Conservation (phyloP, 2,329 filamentous ascomycete genomes). For the Scopulariopsis brevicaulis region DNA sequence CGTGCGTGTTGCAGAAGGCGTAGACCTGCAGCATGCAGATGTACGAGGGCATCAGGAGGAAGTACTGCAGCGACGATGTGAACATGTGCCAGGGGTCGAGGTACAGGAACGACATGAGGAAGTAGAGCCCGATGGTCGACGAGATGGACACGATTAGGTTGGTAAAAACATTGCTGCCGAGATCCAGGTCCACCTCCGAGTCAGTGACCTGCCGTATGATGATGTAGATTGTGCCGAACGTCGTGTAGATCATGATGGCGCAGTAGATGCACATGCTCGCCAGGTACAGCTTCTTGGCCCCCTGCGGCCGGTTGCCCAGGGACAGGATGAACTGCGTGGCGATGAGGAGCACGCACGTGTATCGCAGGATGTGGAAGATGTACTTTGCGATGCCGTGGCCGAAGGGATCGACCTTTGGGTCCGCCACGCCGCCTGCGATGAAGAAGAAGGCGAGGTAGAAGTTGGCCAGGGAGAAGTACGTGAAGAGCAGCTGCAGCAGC, state of each 20-base stretch:
- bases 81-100: slow-evolving; percentile 99
- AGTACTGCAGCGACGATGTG: slow-evolving; percentile 84
- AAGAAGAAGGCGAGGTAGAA: slow-evolving; percentile 99
- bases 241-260: slow-evolving; percentile 93
- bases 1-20: slow-evolving; percentile 98
- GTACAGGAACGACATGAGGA: slow-evolving; percentile 92
- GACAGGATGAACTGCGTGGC: slow-evolving; percentile 92
- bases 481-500: slow-evolving; percentile 84
- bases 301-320: slow-evolving; percentile 92
- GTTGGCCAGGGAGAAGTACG: slow-evolving; percentile 95
- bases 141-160: slow-evolving; percentile 86
- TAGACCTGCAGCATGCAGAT: slow-evolving; percentile 98
- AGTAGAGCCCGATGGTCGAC: slow-evolving; percentile 87
- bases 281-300: slow-evolving; percentile 83
- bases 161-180: slow-evolving; percentile 87
- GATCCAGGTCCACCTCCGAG: slow-evolving; percentile 32
- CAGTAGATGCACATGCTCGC: slow-evolving; percentile 80
- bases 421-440: slow-evolving; percentile 79
- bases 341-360: slow-evolving; percentile 77
- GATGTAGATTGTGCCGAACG: slow-evolving; percentile 81
- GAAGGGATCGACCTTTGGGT: slow-evolving; percentile 76
- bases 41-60: slow-evolving; percentile 81
- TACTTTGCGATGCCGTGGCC: slow-evolving; percentile 73
- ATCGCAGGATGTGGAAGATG: slow-evolving; percentile 80
- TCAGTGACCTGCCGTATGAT: slow-evolving; percentile 67